Evolutionary conservation across 805 yeast genomes (phyloP), one percentile per base, ranked within the genome.

Genomic region (Saccharomyces mikatae): DNA sequence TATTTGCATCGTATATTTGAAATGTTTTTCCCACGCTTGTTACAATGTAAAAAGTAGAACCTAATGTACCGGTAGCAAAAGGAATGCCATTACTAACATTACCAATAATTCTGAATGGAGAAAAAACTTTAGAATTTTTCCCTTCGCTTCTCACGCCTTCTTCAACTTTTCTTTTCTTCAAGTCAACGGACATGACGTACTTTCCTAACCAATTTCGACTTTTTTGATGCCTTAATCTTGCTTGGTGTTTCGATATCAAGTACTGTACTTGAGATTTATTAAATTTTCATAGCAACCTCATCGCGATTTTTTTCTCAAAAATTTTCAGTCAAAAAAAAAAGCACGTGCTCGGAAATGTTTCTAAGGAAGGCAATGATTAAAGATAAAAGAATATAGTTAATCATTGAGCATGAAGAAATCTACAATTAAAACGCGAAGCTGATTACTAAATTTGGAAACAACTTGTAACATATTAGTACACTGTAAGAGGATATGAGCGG

Each of bases 1-100:
- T 89, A 31, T 92, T 82, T 63, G 87, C 96, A 73, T 94, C 99
- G 65, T 87, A 94, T 29, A 94, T 89, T 69, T 92, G 98, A 74
- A 94, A 89, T 0, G 92, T 79, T 52, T 83, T 78, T 2, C 97
- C 98, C 24, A 94, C 96, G 48, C 88, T 83, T 0, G 98, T 92
- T 17, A 86, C 96, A 44, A 89, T 81, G 64, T 91, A 87, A 63
- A 87, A 91, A 0, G 96, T 83, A 14, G 88, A 79, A 52, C 99
- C 99, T 56, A 92, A 76, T 1, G 92, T 83, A 28, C 98, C 95
- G 22, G 89, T 76, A 6, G 96, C 87, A 67, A 91, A 89, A 2
- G 98, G 98, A 1, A 79, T 76, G 41, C 81, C 84, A 66, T 89
- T 89, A 29, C 96, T 79, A n/a, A 95, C 96, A 65, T 89, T 83